Conservation (phyloP, 495 filamentous ascomycete species). For the Trichoderma erinaceum region DNA sequence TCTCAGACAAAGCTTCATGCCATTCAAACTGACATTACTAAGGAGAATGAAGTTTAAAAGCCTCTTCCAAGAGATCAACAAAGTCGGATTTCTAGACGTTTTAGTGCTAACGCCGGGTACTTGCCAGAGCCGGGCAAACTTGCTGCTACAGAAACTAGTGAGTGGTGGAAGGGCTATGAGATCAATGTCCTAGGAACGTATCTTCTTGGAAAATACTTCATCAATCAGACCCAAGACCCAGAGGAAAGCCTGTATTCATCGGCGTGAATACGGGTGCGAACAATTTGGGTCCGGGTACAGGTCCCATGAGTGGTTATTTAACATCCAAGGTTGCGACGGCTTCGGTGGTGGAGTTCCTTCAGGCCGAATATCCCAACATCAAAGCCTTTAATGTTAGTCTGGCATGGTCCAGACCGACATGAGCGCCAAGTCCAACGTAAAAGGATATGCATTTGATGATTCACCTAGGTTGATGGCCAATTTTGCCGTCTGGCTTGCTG, state of each 20-base stretch:
- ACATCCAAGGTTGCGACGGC: slow-evolving; percentile 29
- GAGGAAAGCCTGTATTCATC: not conserved
- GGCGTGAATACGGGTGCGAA: not conserved
- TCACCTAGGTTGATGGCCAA: slow-evolving; percentile 11
- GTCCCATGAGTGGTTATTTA: slow-evolving; percentile 29
- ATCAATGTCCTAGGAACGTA: slow-evolving; percentile 13
- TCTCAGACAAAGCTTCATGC: not conserved
- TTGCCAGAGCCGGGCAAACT: not conserved
- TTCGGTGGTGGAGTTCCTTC: slow-evolving; percentile 29
- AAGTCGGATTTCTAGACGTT: slow-evolving; percentile 1
- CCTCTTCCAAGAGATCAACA: not conserved
- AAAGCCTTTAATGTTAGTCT: slow-evolving; percentile 31
- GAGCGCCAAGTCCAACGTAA: slow-evolving; percentile 22
- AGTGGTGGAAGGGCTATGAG: slow-evolving; percentile 13
- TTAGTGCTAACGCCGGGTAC: slow-evolving; percentile 8
- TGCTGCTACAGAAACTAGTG: not conserved
- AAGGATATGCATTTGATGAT: slow-evolving; percentile 21
- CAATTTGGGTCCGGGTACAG: not conserved
- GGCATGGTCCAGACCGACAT: slow-evolving; percentile 32
- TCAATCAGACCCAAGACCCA: not conserved
- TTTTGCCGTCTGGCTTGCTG: slow-evolving; percentile 34
- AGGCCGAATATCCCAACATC: slow-evolving; percentile 31
- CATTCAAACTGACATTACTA: not conserved
- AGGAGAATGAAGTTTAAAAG: not conserved
- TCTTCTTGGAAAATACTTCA: not conserved